Evolutionary conservation across 2,329 filamentous ascomycete species (phyloP), one percentile per base, ranked within the genome.

Genomic region (Plenodomus lindquistii): DNA sequence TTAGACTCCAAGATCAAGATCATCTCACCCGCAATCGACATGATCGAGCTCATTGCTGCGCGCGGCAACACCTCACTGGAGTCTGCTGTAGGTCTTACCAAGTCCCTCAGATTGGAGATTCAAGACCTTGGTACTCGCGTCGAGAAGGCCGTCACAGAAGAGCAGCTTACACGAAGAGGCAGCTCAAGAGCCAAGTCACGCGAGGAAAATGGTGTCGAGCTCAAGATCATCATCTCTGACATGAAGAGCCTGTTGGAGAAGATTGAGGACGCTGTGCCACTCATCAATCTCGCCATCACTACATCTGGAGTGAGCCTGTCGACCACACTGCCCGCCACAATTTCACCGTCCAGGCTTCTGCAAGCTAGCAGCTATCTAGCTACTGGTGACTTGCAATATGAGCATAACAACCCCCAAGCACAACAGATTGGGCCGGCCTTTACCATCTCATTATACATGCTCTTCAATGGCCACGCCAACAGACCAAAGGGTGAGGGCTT

Each of bases 301-400:
- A 93, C 92, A 1, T 97, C 93, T 1, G 94, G 94, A 0, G 91
- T 93, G 46, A 95, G 85, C 48, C 78, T 97, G 22, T 91, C 89
- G 0, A 89, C 89, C 0, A 86, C 85, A 2, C 77, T 97, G 21
- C 89, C 91, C 0, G 79, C 88, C 1, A 87, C 87, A 9, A 89
- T 97, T 37, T 97, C 93, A 1, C 93, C 93, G 1, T 97, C 93
- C 4, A 83, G 94, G 35, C 76, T 99, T 36, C 77, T 97, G 31
- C 94, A 99, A 73, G 92, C 94, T 16, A 97, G 93, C 66, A 94
- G 91, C 4, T 88, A 97, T 56, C 79, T 97, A 40, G 95, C 87
- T 21, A 83, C 91, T 37, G 91, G 91, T 2, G 94, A 99, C 70
- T 87, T 86, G 0, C 87, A 91, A 55, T 97, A 94, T 71, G 82